A percentile compares a stretch with the other conserved stretches of the same genome.
Conservation (phyloP, 2,329 filamentous ascomycete species). For the Fusarium decemcellulare region DNA sequence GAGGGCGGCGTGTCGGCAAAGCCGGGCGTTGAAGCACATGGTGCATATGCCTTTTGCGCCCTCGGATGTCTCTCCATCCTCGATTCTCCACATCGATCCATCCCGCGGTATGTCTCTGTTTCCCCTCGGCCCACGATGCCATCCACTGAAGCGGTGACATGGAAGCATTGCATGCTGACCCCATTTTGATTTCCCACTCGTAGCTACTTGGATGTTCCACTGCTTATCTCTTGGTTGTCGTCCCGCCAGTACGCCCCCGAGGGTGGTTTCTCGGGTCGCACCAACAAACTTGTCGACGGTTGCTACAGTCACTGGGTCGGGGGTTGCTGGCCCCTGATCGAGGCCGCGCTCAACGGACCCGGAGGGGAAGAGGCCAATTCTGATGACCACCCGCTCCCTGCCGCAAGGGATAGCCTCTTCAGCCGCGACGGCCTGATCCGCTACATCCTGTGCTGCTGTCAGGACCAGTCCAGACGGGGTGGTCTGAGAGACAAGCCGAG, state of each 20-base stretch:
- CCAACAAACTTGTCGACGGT: conserved; percentile 97
- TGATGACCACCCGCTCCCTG: conserved; percentile 48
- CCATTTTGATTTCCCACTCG: conserved; percentile 38
- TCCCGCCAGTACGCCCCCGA: conserved; percentile 91
- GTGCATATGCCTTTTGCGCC: conserved; percentile 96
- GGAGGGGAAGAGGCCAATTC: conserved; percentile 49
- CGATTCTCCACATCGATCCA: conserved; percentile 80
- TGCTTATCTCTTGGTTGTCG: conserved; percentile 89
- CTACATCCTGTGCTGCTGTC: conserved; percentile 92
- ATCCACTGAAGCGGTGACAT: conserved; percentile 52
- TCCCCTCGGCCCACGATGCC: conserved; percentile 18
- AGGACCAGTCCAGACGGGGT: conserved; percentile 78
- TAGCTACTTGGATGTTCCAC: conserved; percentile 82
- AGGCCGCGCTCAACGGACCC: conserved; percentile 78
- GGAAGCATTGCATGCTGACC: conserved; percentile 52
- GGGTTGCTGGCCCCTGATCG: conserved; percentile 91
- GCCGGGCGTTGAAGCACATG: conserved; percentile 92
- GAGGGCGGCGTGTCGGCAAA: conserved; percentile 93
- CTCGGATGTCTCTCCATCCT: conserved; percentile 90
- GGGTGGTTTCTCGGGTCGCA: conserved; percentile 92
- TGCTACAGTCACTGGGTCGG: conserved; percentile 99
- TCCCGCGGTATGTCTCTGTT: conserved; percentile 73
- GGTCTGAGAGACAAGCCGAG: conserved; percentile 95
- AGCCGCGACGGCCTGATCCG: conserved; percentile 87
- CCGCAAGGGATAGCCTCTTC: conserved; percentile 70